Conservation (phyloP, 2,329 filamentous ascomycete species). For the Elsinoe perseae region DNA sequence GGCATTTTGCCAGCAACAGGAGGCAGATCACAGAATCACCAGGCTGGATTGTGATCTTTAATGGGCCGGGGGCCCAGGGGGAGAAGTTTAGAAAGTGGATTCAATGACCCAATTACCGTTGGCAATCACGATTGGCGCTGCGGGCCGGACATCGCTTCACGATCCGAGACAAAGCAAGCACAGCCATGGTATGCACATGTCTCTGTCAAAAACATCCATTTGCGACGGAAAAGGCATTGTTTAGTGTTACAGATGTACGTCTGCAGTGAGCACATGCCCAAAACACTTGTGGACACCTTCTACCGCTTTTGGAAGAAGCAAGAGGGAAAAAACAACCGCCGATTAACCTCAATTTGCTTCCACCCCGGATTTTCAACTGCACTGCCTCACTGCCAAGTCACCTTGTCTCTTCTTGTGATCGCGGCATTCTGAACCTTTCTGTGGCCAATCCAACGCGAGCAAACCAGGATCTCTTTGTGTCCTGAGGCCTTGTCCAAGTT, state of each 20-base stretch:
- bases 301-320: neutral
- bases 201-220: conserved; percentile 1
- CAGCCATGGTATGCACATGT: conserved; percentile 1
- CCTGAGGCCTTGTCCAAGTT: neutral
- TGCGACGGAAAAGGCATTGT: neutral
- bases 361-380: conserved; percentile 9
- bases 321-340: neutral
- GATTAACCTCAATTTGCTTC: conserved; percentile 10
- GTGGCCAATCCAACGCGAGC: conserved; percentile 1
- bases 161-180: conserved; percentile 12
- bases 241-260: neutral
- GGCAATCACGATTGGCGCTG: neutral
- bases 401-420: conserved; percentile 4
- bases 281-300: neutral
- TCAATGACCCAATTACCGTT: neutral
- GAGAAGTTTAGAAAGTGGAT: neutral
- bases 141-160: conserved; percentile 4
- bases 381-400: conserved; percentile 10
- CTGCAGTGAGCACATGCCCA: neutral
- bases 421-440: conserved; percentile 4
- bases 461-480: neutral
- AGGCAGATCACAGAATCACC: neutral
- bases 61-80: neutral
- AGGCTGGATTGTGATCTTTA: neutral
- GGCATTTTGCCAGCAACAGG: neutral